Evolutionary conservation across 257 asterid species (phyloP), one percentile per base, ranked within the genome.

Genomic region (Striga asiatica): DNA sequence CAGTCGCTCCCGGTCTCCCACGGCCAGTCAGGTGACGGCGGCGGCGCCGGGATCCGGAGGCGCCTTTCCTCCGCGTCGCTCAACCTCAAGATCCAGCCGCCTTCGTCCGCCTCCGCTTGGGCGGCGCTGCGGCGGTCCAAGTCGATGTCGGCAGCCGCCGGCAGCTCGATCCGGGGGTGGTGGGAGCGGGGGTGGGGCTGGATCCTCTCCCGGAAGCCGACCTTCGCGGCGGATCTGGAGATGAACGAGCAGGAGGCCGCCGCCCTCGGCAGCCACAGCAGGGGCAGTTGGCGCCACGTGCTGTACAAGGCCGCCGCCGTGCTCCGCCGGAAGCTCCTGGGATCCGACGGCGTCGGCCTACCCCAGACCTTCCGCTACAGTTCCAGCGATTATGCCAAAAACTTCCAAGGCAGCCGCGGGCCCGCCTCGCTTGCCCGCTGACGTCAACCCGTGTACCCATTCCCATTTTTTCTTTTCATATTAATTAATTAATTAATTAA

Each of bases 171-270:
- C 31, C 66, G 73, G 52, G 64, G 71, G 71, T 91, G 98, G 98
- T 91, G 98, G 98, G 80, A 66, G 0, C 76, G 81, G 88, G 94
- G 94, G 34, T 74, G 74, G 81, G 74, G 67, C 3, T 83, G 93
- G 98, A 69, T 83, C 75, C 78, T 83, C 54, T 78, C 94, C 16
- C 71, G 83, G 12, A 89, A 80, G 39, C 96, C 86, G 6, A 46
- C 78, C 6, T 83, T 89, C 60, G 94, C 88, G 58, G 12, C 58
- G 48, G 97, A 89, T 83, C 85, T 89, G 64, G 96, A 89, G 75
- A 78, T 89, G 91, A 86, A 81, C 32, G 94, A 83, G 28, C 86
- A 83, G 4, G 96, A 81, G 58, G 71, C 66, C 19, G 78, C 76
- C 20, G 80, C 59, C 12, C 38, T 89, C 14, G 97, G 97, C n/a